phyloP scores from a whole-genome alignment of 2,329 filamentous ascomycete species.

The Aspergillus eucalypticola region DNA sequence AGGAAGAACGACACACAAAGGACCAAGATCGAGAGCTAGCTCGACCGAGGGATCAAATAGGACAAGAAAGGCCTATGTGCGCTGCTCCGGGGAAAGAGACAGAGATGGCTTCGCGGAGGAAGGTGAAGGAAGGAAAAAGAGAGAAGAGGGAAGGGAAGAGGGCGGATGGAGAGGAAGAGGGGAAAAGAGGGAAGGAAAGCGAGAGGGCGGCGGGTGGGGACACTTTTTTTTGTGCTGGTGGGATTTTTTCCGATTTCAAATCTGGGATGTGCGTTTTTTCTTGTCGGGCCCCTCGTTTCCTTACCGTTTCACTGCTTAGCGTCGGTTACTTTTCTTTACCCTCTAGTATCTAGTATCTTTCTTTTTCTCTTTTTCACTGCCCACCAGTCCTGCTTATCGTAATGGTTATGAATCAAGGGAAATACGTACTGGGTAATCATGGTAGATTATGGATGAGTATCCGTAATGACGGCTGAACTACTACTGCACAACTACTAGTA shows the following conservation, averaged over 20 bases:
- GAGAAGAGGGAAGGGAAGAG: constrained; percentile 32
- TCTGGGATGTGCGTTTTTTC: constrained; percentile 28
- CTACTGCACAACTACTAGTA: too few relatives aligned
- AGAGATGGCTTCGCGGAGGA: constrained; percentile 30
- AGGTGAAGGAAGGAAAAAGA: constrained; percentile 33
- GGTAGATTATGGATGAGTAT: neutral
- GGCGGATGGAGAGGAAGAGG: constrained; percentile 28
- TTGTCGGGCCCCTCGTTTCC: constrained; percentile 18
- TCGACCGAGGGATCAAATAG: constrained; percentile 41
- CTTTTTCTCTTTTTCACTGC: neutral
- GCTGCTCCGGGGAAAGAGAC: constrained; percentile 37
- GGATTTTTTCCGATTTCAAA: constrained; percentile 35
- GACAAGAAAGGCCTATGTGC: constrained; percentile 40
- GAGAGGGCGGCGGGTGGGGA: constrained; percentile 30
- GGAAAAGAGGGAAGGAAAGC: constrained; percentile 24
- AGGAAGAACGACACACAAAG: constrained; percentile 39
- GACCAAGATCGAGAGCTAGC: constrained; percentile 47
- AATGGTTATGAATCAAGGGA: neutral
- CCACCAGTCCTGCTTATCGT: neutral
- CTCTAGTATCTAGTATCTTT: too few relatives aligned
- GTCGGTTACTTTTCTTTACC: neutral
- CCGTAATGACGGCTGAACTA: neutral
- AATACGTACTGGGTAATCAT: neutral
- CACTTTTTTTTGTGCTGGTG: constrained; percentile 19
- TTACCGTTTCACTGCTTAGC: constrained; percentile 13